Base-by-base conservation (phyloP, 306 rosid species). In the Trichosanthes truncata region DNA sequence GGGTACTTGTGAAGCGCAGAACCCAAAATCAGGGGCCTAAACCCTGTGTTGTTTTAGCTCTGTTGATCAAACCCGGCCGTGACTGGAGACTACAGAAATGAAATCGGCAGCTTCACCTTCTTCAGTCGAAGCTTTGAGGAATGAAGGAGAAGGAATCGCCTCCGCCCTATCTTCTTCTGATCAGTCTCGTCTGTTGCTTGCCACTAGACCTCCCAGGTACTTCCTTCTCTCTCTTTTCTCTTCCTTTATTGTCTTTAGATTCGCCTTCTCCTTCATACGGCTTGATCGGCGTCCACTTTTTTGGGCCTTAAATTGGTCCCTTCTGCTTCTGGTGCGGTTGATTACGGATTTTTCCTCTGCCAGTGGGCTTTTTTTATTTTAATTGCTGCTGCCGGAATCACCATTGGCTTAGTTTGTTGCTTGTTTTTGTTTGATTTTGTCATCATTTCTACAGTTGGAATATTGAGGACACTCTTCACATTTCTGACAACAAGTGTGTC, bases 131-230 rank as follows among this genome's bases (percentile, higher is more conserved):
- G 80, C 53, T 77, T 40, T 57, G n/a, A 57, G 62, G 21, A 77
- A 36, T 57, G 41, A 21, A 33, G 67, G 80, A 40, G 69, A 63
- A 14, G 69, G 53, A 60, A 46, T 77, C 20, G 62, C 71, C 26
- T 55, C 80, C 21, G 12, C 69, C 20, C 35, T 77, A 21, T 77
- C 80, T 59, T 57, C 80, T 62, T 77, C 56, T 14, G 71, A 59
- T 59, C 71, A 38, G 12, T 56, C 72, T 57, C 69, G 14, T 41
- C 29, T 59, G 4, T 59, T 77, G 55, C 80, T 77, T 25, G 33
- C 65, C 65, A 17, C 56, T 38, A n/a, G 71, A 77, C 69, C 71
- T 38, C 21, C 80, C 49, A 76, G 67, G 79, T 55, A 55, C 48
- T 53, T 35, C 1, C 29, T 21, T 31, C 23, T n/a, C 33, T 40